phyloP scores from a whole-genome alignment of 2,329 filamentous ascomycete species.

The Fusarium illudens region DNA sequence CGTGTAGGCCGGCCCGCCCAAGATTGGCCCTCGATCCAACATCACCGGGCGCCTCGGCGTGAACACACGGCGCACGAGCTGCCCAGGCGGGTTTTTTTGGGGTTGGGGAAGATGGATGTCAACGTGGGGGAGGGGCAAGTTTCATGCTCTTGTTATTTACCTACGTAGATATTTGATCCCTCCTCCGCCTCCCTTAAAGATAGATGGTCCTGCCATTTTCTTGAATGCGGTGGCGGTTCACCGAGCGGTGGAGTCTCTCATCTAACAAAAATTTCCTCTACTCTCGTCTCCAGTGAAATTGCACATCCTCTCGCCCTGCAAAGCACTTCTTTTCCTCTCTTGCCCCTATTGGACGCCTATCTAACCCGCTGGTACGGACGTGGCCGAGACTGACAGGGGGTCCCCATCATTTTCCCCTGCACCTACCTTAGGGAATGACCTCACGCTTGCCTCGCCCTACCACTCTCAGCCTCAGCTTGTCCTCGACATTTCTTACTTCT shows the following conservation, averaged over 20 bases:
- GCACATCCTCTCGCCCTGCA: not conserved
- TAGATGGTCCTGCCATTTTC: conserved; percentile 4
- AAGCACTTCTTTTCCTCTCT: not conserved
- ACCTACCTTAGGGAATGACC: conserved; percentile 37
- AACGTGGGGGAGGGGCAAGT: conserved; percentile 2
- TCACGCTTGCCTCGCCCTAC: conserved; percentile 16
- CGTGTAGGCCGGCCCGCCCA: conserved; percentile 37
- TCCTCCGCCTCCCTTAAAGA: not conserved
- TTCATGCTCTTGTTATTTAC: not conserved
- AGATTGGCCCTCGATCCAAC: conserved; percentile 34
- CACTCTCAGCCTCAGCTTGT: conserved; percentile 4
- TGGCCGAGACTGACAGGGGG: conserved; percentile 12
- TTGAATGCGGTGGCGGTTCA: not conserved
- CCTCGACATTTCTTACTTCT: not conserved
- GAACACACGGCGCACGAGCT: conserved; percentile 31
- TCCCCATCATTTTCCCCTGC: conserved; percentile 9
- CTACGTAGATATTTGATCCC: conserved; percentile 10
- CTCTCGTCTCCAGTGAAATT: conserved; percentile 24
- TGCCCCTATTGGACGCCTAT: not conserved
- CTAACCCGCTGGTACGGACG: conserved; percentile 1
- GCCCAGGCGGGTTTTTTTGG: not conserved
- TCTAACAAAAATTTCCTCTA: conserved; percentile 4
- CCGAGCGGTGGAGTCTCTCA: conserved; percentile 23
- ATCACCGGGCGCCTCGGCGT: conserved; percentile 30
- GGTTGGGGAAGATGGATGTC: not conserved